Conservation (phyloP, 257 asterid species). For the Voacanga thouarsii region DNA sequence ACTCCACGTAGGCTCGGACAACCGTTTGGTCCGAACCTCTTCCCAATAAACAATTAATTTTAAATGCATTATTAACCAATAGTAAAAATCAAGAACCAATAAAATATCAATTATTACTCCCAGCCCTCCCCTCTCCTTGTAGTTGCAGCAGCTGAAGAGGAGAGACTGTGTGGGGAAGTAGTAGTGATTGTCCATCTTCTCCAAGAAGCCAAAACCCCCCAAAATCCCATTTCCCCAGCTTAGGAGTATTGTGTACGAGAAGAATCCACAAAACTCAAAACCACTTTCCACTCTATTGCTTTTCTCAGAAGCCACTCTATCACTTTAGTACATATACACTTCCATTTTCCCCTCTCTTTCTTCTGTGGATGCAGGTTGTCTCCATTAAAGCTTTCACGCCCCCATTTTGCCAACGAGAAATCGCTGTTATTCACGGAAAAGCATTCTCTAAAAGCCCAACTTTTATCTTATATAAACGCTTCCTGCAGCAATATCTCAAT, state of each 20-base stretch:
- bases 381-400: constrained; percentile 58
- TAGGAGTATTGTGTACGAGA: constrained; percentile 13
- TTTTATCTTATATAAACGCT: constrained; percentile 33
- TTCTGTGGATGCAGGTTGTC: constrained; percentile 31
- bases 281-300: constrained; percentile 31
- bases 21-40: constrained; percentile 49
- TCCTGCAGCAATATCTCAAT: neutral
- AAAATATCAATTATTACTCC: neutral
- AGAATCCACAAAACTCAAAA: constrained; percentile 11
- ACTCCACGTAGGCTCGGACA: constrained; percentile 66
- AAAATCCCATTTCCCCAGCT: neutral
- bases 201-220: constrained; percentile 31
- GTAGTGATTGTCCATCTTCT: constrained; percentile 38
- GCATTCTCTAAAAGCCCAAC: constrained; percentile 18
- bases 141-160: constrained; percentile 12
- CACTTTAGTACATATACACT: constrained; percentile 16
- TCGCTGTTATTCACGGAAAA: constrained; percentile 40
- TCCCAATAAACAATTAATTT: constrained; percentile 29
- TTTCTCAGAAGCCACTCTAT: constrained; percentile 59
- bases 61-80: neutral
- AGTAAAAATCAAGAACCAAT: neutral
- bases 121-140: constrained; percentile 9
- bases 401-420: constrained; percentile 25
- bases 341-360: neutral
- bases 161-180: constrained; percentile 1